Percentiles rank a stretch among this genome's conserved stretches.
phyloP scores from a whole-genome alignment of 768 basidiomycete genomes.

The Pleurotus djamor region DNA sequence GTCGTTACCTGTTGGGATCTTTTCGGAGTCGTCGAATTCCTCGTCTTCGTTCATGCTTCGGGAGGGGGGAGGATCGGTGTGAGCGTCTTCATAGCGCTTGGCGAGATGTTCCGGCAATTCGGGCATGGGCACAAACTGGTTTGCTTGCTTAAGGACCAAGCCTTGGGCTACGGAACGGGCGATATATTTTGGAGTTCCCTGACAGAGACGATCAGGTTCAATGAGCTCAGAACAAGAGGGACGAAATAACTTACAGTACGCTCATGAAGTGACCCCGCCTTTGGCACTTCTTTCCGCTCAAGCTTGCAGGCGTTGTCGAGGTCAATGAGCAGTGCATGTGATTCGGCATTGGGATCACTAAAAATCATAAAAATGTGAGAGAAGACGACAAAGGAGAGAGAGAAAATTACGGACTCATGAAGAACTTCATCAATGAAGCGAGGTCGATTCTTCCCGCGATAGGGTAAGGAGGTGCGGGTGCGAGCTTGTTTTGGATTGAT shows the following conservation, averaged over 20 bases:
- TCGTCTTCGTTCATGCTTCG: too few species aligned
- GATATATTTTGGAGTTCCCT: constrained; percentile 1
- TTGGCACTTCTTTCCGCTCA: not conserved
- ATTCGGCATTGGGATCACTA: not conserved
- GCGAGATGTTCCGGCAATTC: not conserved
- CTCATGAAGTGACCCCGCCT: not conserved
- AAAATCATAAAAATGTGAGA: too few species aligned
- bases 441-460: not conserved
- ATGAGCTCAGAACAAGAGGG: too few species aligned
- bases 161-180: constrained; percentile 2
- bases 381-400: not conserved
- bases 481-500: not conserved
- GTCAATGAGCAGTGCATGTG: not conserved
- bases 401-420: not conserved
- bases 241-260: not conserved
- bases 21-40: too few species aligned
- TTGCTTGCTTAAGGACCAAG: not conserved
- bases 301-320: not conserved
- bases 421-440: constrained; percentile 3
- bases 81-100: too few species aligned
- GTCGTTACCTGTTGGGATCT: too few species aligned
- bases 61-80: too few species aligned
- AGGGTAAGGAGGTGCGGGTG: too few species aligned
- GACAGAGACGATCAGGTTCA: too few species aligned
- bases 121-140: not conserved